Evolutionary conservation across 208 protist species (phyloP).

Genomic region (Leishmania martiniquensis): DNA sequence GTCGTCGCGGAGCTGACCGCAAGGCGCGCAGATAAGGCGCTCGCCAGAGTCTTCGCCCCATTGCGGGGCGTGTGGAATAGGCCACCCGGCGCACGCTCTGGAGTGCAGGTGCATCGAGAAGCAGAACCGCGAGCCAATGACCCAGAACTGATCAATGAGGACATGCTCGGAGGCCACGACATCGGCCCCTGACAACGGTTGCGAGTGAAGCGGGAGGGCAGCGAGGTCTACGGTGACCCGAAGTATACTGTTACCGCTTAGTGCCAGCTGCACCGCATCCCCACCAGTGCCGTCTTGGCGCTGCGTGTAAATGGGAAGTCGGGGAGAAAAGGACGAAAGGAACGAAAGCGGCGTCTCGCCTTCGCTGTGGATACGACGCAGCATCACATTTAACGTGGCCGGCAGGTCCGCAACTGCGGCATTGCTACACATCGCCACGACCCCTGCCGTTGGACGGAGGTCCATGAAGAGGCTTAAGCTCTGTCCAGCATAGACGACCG

Average conservation of each 20-base stretch:
- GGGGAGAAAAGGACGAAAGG: not conserved
- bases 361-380: constrained; percentile 1
- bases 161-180: constrained; percentile 1
- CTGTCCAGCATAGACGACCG: constrained; percentile 23
- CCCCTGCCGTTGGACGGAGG: constrained; percentile 1
- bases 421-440: constrained; percentile 18
- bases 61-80: constrained; percentile 2
- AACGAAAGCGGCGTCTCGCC: not conserved
- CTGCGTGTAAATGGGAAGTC: not conserved
- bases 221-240: constrained; percentile 17
- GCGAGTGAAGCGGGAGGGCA: not conserved
- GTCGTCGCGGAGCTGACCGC: not conserved
- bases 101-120: constrained; percentile 13
- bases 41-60: not conserved
- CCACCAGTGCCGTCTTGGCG: constrained; percentile 8
- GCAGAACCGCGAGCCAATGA: constrained; percentile 11
- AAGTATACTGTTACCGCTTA: constrained; percentile 10
- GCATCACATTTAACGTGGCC: constrained; percentile 10
- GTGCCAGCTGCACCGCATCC: constrained; percentile 18
- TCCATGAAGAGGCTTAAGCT: constrained; percentile 30
- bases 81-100: constrained; percentile 13
- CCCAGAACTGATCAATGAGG: constrained; percentile 22
- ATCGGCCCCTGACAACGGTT: not conserved
- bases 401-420: constrained; percentile 23
- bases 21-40: not conserved